Percentiles rank a stretch among this genome's conserved stretches.
phyloP scores from a whole-genome alignment of 129 eudicot species.

The Escallonia herrerae region DNA sequence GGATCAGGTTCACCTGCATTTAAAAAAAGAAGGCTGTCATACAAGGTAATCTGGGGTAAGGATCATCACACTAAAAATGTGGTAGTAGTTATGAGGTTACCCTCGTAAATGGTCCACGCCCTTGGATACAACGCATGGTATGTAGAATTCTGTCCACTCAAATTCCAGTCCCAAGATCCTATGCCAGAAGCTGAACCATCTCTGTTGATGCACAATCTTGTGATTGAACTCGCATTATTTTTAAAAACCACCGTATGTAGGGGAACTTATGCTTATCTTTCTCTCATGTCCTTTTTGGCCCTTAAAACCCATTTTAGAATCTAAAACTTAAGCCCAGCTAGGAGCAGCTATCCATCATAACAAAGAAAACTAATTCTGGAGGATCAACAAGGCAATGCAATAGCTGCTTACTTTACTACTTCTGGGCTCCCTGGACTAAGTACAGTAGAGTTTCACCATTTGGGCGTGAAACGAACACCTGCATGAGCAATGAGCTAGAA shows the following conservation, averaged over 20 bases:
- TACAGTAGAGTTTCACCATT: conserved; percentile 72
- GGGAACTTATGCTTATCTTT: background rate
- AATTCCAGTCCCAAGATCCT: conserved; percentile 98
- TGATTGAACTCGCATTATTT: background rate
- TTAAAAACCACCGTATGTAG: background rate
- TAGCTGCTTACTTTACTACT: conserved; percentile 43
- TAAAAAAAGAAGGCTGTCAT: conserved; percentile 1
- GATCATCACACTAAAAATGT: conserved; percentile 5
- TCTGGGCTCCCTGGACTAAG: conserved; percentile 64
- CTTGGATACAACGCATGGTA: conserved; percentile 92
- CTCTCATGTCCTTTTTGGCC: too few species aligned
- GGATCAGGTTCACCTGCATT: conserved; percentile 94
- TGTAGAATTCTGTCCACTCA: conserved; percentile 58
- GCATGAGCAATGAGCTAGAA: conserved; percentile 12
- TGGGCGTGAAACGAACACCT: conserved; percentile 86
- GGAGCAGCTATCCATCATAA: too few species aligned
- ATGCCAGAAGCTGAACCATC: conserved; percentile 62
- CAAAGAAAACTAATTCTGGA: background rate
- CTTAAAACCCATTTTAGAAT: too few species aligned
- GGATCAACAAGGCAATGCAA: background rate
- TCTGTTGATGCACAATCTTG: conserved; percentile 39
- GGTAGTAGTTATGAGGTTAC: conserved; percentile 29
- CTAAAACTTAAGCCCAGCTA: too few species aligned
- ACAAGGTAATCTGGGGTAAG: background rate
- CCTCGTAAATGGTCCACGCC: conserved; percentile 96